A percentile compares a stretch with the other conserved stretches of the same genome.
These are phyloP conservation scores for Entonaema liquescens DNA, from an alignment of 495 filamentous ascomycete genomes.

Conservation along the genomic window DNA sequence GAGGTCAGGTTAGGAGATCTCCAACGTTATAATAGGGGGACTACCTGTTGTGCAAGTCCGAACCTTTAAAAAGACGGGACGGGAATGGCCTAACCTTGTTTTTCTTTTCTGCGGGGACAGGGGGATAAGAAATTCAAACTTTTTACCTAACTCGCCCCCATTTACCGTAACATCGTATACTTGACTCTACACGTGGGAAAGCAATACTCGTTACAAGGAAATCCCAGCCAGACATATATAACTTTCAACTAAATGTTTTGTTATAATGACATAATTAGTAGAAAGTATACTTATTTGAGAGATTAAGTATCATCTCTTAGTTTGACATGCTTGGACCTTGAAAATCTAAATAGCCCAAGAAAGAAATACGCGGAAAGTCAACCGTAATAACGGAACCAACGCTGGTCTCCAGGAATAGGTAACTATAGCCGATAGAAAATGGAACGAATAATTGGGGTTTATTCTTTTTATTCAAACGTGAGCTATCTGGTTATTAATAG, in stretches of 20 bases:
- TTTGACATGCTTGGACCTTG: not conserved
- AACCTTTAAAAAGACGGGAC: not conserved
- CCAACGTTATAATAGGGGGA: slow-evolving; percentile 3
- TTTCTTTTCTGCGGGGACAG: slow-evolving; percentile 25
- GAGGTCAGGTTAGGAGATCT: slow-evolving; percentile 10
- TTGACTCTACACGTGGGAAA: not conserved
- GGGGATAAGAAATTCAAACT: not conserved
- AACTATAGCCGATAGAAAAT: not conserved
- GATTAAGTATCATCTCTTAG: not conserved
- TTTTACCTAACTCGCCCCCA: not conserved
- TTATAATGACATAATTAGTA: not conserved
- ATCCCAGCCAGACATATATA: slow-evolving; percentile 4
- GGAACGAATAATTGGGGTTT: not conserved
- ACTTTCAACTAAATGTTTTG: not conserved
- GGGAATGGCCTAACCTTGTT: slow-evolving; percentile 8
- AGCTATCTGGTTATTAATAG: not conserved
- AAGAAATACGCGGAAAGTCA: not conserved
- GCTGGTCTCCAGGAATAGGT: not conserved
- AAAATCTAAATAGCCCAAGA: not conserved
- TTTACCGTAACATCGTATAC: not conserved
- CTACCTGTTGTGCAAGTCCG: not conserved
- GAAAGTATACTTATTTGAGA: not conserved
- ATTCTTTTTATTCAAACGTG: too few relatives aligned
- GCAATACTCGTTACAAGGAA: not conserved
- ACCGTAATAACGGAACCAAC: not conserved